Evolutionary conservation across 169 alveolate species (phyloP), one percentile per base, ranked within the genome.

Genomic region (Plasmodium gaboni): DNA sequence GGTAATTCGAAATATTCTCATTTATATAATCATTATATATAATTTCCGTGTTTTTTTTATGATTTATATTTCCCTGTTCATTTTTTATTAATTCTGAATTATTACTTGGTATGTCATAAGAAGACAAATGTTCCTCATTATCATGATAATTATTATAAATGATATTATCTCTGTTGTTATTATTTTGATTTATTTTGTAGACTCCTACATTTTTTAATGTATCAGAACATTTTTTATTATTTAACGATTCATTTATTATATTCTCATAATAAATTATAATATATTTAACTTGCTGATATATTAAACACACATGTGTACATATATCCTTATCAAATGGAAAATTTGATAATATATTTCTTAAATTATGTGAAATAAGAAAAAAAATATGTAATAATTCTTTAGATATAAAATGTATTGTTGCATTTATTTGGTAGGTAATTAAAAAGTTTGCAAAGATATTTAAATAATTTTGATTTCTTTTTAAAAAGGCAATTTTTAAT

Each of bases 321-420:
- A 86, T 86, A 59, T 86, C 92, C 72, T 86, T 86, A 42, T 86
- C 92, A 71, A 86, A 86, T 42, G 92, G 92, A 60, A 86, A 86
- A 24, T 70, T 86, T 24, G 60, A 86, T 46, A 86, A 42, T 46
- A 86, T 86, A 44, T 86, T 70, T 86, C 72, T 86, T 86, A 86
- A 71, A 86, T 86, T 86, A 15, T 86, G 70, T 12, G 92, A 73
- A 71, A 86, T 71, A 17, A 60, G 59, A 44, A 72, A 72, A 51
- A 86, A 86, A 1, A 57, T 46, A 26, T 86, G 48, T 19, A 86
- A 74, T 69, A 86, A 60, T 3, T 71, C 74, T 38, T 38, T 38
- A 42, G 53, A 46, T 26, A n/a, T 86, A 46, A 86, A 70, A 17
- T 86, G 42, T 57, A 83, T 63, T 71, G 92, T 71, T 60, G 87